Base-by-base conservation (phyloP, 176 grass and related monocot genomes). In the Chloris gayana region DNA sequence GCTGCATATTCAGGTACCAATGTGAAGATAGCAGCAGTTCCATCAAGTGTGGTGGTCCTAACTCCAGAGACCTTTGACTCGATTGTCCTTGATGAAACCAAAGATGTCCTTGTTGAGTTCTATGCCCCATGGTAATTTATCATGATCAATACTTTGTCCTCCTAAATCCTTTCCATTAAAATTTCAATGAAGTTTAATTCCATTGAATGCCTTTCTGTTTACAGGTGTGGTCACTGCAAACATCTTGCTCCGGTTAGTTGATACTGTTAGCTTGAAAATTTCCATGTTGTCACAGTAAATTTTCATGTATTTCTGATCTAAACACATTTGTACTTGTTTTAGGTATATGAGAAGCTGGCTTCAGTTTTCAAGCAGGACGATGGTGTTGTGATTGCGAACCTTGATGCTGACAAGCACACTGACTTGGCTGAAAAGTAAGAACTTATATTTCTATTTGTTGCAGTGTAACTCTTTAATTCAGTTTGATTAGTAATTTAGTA, bases 51-150 rank as follows among this genome's bases (percentile, higher is more conserved):
- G 0, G 90, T 93, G 60, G 84, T 99, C 62, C 60, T 95, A 69
- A 88, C 88, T 32, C 29, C 76, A 62, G 92, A 99, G 47, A 93
- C 56, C 65, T 99, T 95, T 26, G 78, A 99, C 49, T 87, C 89
- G 7, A 58, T 93, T 89, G 96, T 95, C 25, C 96, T 99, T 84
- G 96, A 99, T 84, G 86, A 88, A 84, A 91, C 90, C 42, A 99
- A 95, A 84, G 92, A 99, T 91, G 96, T 99, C 14, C 92, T 99
- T 86, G 96, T 99, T 64, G 96, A 99, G 82, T 99, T 99, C 73
- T 99, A 99, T 88, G 96, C 96, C 63, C 96, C 96, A 72, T 99
- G 96, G 96, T 95, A 91, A 53, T 90, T 84, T 85, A 17, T 83
- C 5, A 17, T 67, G 22, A 32, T 79, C 41, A 33, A 41, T 2